Evolutionary conservation across 1,284 basidiomycete genomes (phyloP).

Genomic region (Pyrrhoderma lamaoense): DNA sequence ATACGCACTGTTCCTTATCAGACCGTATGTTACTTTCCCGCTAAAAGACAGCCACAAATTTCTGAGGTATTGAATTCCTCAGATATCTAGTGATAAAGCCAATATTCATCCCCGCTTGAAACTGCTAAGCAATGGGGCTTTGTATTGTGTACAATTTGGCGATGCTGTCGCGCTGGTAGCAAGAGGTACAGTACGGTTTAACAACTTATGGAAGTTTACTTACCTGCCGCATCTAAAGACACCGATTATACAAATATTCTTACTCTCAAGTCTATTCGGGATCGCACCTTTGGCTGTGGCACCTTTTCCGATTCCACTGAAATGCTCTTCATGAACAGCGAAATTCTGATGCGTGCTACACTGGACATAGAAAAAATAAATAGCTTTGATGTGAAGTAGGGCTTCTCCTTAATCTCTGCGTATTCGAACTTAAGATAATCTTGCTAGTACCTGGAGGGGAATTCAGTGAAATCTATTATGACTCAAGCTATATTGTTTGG

Average conservation of each 20-base stretch:
- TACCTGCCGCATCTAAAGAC: constrained; percentile 33
- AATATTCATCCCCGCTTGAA: constrained; percentile 64
- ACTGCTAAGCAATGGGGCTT: constrained; percentile 45
- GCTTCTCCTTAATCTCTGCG: constrained; percentile 2
- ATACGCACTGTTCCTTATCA: constrained; percentile 64
- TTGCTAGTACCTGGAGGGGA: constrained; percentile 52
- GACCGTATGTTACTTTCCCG: constrained; percentile 41
- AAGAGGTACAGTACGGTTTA: constrained; percentile 37
- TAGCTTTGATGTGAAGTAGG: constrained; percentile 52
- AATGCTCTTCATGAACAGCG: constrained; percentile 56
- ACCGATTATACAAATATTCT: constrained; percentile 66
- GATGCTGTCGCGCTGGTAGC: constrained; percentile 70
- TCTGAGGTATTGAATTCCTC: constrained; percentile 6
- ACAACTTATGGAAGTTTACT: not conserved
- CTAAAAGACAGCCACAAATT: not conserved
- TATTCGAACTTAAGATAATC: constrained; percentile 18
- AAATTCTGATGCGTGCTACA: constrained; percentile 57
- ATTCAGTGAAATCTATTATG: constrained; percentile 75
- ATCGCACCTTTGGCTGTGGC: constrained; percentile 65
- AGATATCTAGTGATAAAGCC: constrained; percentile 59
- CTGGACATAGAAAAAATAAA: constrained; percentile 56
- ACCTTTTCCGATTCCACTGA: constrained; percentile 43
- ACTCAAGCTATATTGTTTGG: constrained; percentile 85
- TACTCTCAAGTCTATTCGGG: constrained; percentile 57
- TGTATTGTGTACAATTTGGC: constrained; percentile 63